Percentiles rank a stretch among this genome's conserved stretches.
Evolutionary conservation across 768 basidiomycete genomes (phyloP).

Genomic region (Boletales sp.): DNA sequence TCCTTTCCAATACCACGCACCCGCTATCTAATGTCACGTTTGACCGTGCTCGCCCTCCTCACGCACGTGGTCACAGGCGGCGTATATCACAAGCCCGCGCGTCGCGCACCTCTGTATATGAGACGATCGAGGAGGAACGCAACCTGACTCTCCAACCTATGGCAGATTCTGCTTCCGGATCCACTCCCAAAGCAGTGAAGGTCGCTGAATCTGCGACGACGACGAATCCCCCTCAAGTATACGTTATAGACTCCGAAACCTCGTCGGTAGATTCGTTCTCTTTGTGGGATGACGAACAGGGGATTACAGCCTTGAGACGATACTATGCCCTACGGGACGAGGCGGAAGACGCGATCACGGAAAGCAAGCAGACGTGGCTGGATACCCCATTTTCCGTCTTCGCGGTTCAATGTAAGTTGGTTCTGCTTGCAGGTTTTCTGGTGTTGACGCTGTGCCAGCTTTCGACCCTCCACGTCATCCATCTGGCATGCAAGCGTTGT

Average conservation of each 20-base stretch:
- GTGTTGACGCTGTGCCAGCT: constrained; percentile 37
- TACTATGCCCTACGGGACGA: constrained; percentile 71
- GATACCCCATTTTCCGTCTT: constrained; percentile 76
- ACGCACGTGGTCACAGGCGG: constrained; percentile 59
- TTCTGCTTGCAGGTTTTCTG: background rate
- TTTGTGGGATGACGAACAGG: constrained; percentile 67
- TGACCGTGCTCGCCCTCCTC: constrained; percentile 33
- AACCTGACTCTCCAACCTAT: constrained; percentile 30
- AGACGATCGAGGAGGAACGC: constrained; percentile 75
- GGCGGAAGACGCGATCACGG: constrained; percentile 58
- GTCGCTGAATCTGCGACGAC: constrained; percentile 2
- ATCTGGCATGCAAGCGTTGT: constrained; percentile 65
- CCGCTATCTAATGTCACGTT: constrained; percentile 44
- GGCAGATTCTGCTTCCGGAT: constrained; percentile 23
- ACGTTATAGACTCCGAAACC: constrained; percentile 55
- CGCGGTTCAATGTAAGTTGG: constrained; percentile 63
- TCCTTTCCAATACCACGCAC: constrained; percentile 54
- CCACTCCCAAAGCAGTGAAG: constrained; percentile 31
- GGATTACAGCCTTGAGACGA: constrained; percentile 57
- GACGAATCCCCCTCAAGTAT: constrained; percentile 40
- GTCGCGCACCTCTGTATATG: constrained; percentile 68
- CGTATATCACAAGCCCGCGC: constrained; percentile 61
- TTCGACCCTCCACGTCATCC: constrained; percentile 68
- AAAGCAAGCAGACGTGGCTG: constrained; percentile 61
- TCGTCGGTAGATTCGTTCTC: constrained; percentile 43